These are phyloP conservation scores for Globisporangium camurandrum DNA, from an alignment of 352 stramenopile species.

Conservation along the genomic window DNA sequence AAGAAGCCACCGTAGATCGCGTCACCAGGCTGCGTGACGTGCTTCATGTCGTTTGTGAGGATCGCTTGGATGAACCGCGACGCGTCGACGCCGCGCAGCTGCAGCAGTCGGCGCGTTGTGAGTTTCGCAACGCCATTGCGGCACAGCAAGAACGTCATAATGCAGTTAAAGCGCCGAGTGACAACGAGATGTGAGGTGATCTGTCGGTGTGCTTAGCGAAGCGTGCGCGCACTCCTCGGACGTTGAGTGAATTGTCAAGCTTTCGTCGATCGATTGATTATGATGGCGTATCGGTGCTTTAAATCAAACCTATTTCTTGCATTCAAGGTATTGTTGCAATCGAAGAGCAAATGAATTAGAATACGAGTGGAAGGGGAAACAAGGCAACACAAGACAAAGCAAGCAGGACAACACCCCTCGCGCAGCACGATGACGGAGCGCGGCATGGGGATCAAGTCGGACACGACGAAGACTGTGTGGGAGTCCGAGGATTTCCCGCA, in stretches of 20 bases:
- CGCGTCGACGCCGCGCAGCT: constrained; percentile 63
- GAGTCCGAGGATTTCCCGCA: constrained; percentile 96
- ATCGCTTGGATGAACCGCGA: constrained; percentile 74
- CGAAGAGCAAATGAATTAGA: no score
- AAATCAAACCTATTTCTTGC: no score
- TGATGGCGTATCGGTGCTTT: no score
- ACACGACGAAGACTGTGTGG: constrained; percentile 81
- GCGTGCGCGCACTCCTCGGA: no score
- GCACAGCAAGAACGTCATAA: constrained; percentile 22
- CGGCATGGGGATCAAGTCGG: constrained; percentile 84
- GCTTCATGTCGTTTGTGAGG: constrained; percentile 82
- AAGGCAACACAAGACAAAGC: background rate
- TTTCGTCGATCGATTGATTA: background rate
- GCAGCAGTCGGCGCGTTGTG: constrained; percentile 44
- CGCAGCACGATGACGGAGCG: constrained; percentile 56
- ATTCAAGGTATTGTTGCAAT: no score
- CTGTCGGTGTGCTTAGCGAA: no score
- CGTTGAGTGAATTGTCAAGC: background rate
- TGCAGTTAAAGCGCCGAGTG: background rate
- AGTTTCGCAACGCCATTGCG: constrained; percentile 41
- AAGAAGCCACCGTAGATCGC: constrained; percentile 76
- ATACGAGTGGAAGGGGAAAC: background rate
- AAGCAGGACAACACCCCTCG: background rate
- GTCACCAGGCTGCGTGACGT: constrained; percentile 34
- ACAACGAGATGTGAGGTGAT: background rate